Percentiles rank a stretch among this genome's conserved stretches.
Conservation (phyloP, 305 asterid genomes). For the Fraxinus sp. region DNA sequence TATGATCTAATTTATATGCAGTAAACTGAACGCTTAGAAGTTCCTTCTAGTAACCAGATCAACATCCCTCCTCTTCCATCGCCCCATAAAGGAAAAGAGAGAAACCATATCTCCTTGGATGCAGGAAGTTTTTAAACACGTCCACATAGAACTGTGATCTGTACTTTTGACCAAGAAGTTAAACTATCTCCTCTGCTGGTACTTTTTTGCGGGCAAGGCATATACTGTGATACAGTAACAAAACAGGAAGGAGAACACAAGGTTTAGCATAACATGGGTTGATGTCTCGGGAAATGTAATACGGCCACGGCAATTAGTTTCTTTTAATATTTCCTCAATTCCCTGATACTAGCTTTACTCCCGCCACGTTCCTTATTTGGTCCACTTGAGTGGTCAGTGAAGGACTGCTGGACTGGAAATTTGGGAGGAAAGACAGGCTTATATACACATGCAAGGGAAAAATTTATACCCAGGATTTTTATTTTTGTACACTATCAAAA, state of each 20-base stretch:
- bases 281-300: background rate
- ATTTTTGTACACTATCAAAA: slow-evolving; percentile 10
- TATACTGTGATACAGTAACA: background rate
- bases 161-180: background rate
- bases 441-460: background rate
- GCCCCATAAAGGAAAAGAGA: background rate
- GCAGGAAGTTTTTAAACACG: background rate
- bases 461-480: background rate
- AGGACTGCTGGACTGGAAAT: background rate
- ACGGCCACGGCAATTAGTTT: background rate
- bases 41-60: background rate
- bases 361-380: background rate
- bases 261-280: background rate
- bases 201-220: background rate
- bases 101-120: background rate
- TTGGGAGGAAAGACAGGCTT: background rate
- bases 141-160: background rate
- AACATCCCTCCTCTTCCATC: background rate
- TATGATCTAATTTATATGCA: background rate
- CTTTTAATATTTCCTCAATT: background rate
- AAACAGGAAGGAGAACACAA: background rate
- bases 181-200: background rate
- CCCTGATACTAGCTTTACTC: background rate
- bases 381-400: background rate
- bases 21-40: background rate